phyloP scores from a whole-genome alignment of 768 basidiomycete species.

The Suillus occidentalis region DNA sequence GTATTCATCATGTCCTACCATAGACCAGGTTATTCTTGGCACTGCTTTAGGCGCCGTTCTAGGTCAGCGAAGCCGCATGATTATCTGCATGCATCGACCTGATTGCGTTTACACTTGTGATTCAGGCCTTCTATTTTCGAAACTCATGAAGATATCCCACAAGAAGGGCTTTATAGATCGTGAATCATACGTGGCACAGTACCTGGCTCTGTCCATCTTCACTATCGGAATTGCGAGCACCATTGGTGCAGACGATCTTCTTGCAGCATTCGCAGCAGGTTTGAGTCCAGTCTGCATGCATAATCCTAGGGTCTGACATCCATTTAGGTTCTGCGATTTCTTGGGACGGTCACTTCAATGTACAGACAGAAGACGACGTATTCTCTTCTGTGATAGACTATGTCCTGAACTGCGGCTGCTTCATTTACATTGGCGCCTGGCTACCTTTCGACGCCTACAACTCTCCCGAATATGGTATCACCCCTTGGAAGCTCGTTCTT shows the following conservation, averaged over 20 bases:
- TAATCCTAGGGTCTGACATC: conserved; percentile 5
- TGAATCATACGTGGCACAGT: conserved; percentile 88
- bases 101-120: background rate
- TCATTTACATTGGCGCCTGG: conserved; percentile 89
- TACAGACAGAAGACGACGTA: conserved; percentile 76
- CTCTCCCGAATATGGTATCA: conserved; percentile 55
- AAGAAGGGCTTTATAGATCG: conserved; percentile 65
- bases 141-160: conserved; percentile 72
- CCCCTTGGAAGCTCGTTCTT: conserved; percentile 68
- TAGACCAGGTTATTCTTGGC: conserved; percentile 83
- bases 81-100: background rate
- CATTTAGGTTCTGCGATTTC: conserved; percentile 80
- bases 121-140: conserved; percentile 64
- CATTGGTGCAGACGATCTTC: conserved; percentile 82
- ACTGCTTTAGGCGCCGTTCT: conserved; percentile 61
- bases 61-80: conserved; percentile 27
- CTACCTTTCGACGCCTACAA: conserved; percentile 65
- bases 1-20: conserved; percentile 1
- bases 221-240: conserved; percentile 78
- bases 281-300: conserved; percentile 9
- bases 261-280: conserved; percentile 88
- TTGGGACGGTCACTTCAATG: conserved; percentile 86
- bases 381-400: conserved; percentile 93
- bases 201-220: conserved; percentile 69
- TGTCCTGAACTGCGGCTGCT: conserved; percentile 77